Base-by-base conservation (phyloP, 129 eudicot genomes). In the Heracleum sosnowskyi region DNA sequence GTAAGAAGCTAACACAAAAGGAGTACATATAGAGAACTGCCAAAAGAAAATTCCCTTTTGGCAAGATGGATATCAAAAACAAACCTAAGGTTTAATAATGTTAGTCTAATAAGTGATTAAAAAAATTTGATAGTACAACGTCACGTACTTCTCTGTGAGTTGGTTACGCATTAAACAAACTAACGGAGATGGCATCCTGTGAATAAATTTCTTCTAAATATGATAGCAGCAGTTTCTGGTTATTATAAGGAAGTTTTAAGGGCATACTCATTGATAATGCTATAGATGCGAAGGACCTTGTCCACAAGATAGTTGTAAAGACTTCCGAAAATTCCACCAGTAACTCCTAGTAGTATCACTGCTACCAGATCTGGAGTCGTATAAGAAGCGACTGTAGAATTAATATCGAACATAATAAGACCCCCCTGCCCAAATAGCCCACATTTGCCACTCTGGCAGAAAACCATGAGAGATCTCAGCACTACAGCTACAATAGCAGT, bases 381-480 rank as follows among this genome's bases (percentile, higher is more conserved):
- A 81, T 96, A 92, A 45, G 79, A 63, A 39, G 95, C 90, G 42
- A 74, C 81, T 6, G 90, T 51, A 35, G 92, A 82, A 70, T 87
- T 90, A 74, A 96, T 85, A 85, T 96, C 95, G 76, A 90, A 96
- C 99, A 96, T 92, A 73, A 95, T 95, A 44, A 95, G 86, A 79
- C 97, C 98, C 36, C 98, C 98, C 82, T 91, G 85, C 20, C 99
- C 99, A 74, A 96, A 96, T 33, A 96, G 82, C 49, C 98, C 98
- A 80, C 99, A 96, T 24, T 85, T 86, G 34, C 95, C 99, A 41
- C 79, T 82, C 81, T 86, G 81, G 80, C 99, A 96, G 77, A 85
- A 83, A 64, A 47, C 86, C 29, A 90, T 92, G 55, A 92, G 85
- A 83, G 92, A 79, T 86, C 97, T 96, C 86, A 96, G 83, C 42